Conservation (phyloP, 305 asterid genomes). For the Solanum hybrid region DNA sequence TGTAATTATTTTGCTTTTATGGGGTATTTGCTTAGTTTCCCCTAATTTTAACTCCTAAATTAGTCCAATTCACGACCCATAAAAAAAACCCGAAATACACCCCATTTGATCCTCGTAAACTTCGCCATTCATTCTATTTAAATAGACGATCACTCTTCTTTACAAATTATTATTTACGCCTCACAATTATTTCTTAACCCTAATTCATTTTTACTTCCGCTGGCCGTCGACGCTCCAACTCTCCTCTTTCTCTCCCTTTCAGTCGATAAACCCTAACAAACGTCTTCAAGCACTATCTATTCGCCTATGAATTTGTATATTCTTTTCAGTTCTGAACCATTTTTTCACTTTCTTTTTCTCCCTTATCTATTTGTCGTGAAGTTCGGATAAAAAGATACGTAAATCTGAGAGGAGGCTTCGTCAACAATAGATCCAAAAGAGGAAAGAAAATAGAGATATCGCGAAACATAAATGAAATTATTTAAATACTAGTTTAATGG, state of each 20-base stretch:
- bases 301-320: background rate
- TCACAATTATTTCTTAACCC: background rate
- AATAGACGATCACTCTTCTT: background rate
- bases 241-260: background rate
- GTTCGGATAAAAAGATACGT: background rate
- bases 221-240: background rate
- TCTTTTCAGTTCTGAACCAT: background rate
- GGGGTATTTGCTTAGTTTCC: no score
- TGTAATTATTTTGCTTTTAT: no score
- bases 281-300: background rate
- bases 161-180: no score
- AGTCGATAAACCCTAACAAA: background rate
- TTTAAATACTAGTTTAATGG: background rate
- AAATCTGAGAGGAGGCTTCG: background rate
- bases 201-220: background rate
- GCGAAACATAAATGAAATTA: background rate
- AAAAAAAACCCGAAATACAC: background rate
- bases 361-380: background rate
- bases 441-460: background rate
- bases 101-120: background rate
- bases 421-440: background rate
- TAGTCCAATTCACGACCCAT: background rate
- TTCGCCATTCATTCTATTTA: background rate
- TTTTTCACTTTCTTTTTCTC: background rate
- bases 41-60: background rate